Evolutionary conservation across 495 filamentous ascomycete genomes (phyloP).

Genomic region (Penicillium odoratum): DNA sequence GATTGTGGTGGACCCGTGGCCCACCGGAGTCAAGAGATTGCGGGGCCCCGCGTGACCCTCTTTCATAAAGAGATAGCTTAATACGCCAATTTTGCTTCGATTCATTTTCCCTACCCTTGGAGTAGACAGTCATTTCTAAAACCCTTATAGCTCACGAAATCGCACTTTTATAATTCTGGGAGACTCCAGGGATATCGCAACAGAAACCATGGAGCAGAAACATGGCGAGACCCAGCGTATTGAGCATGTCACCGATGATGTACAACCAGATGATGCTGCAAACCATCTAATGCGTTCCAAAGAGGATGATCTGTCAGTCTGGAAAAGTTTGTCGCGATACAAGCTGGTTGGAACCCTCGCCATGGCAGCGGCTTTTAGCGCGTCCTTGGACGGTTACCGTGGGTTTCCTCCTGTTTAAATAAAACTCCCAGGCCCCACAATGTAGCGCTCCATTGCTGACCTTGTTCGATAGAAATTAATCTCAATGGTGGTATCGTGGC

Average conservation of each 20-base stretch:
- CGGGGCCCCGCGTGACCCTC: no score
- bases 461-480: constrained; percentile 32
- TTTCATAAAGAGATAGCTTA: no score
- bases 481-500: constrained; percentile 42
- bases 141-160: no score
- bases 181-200: no score
- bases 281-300: constrained; percentile 27
- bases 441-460: neutral
- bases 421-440: neutral
- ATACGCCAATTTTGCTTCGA: no score
- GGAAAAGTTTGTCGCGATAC: constrained; percentile 28
- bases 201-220: no score
- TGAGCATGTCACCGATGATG: neutral
- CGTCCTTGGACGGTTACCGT: constrained; percentile 44
- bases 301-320: constrained; percentile 32
- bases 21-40: no score
- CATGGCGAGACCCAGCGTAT: neutral
- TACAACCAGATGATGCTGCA: no score
- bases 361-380: constrained; percentile 40
- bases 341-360: constrained; percentile 25
- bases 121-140: no score
- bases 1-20: no score
- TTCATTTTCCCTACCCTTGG: no score
- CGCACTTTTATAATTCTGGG: no score
- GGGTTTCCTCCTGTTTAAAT: constrained; percentile 8